Evolutionary conservation across 1,284 basidiomycete genomes (phyloP), one percentile per base, ranked within the genome.

Genomic region (Puccinia novopanici): DNA sequence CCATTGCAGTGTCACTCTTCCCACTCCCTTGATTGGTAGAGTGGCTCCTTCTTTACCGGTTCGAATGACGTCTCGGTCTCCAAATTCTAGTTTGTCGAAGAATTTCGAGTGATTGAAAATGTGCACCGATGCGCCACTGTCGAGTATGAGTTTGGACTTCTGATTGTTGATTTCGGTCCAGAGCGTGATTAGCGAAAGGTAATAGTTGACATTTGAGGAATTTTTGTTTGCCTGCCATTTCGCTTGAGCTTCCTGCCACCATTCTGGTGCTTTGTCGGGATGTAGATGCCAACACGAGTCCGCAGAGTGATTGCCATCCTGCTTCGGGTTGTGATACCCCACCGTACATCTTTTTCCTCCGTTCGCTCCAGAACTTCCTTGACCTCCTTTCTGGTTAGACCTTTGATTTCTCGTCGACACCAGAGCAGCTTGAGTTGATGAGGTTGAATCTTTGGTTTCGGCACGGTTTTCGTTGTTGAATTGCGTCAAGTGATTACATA

Each of bases 161-260:
- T 19, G 68, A 24, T 52, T 52, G 8, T 15, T 27, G 42, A 37
- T 42, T 40, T 65, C 34, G 10, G 34, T 65, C 61, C 61, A 65
- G 3, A 67, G 65, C 2, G 40, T 67, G 65, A 67, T 15, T n/a
- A 67, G 40, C 15, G 24, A 67, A 37, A 67, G 3, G 40, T 45
- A 67, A 45, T 67, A 67, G n/a, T 67, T 67, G 37, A 67, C 45
- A n/a, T n/a, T n/a, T n/a, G n/a, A n/a, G n/a, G n/a, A n/a, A 17
- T 67, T 67, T 6, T 67, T 67, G 12, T 40, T 37, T 4, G 65
- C 37, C 22, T 67, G 37, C 65, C 65, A 67, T 22, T 67, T 67
- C 6, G 65, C 65, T 22, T 67, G 65, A 42, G 40, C 65, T n/a
- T 67, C 65, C n/a, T 67, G n/a, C n/a, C n/a, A n/a, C n/a, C n/a